These are phyloP conservation scores for Solanum dulcamara DNA, from an alignment of 257 asterid genomes.

Conservation along the genomic window DNA sequence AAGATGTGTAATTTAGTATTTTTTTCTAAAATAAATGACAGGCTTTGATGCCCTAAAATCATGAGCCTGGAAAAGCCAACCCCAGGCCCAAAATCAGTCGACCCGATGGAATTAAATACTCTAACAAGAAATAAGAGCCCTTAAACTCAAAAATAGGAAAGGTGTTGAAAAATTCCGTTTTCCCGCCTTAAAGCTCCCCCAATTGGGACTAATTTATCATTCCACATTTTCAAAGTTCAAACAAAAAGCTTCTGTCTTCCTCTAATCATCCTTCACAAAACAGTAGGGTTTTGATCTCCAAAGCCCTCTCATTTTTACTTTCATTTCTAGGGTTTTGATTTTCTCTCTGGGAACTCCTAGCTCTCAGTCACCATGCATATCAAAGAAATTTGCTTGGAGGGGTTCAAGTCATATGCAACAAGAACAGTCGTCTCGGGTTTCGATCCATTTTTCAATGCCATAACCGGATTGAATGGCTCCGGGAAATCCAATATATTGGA, in stretches of 20 bases:
- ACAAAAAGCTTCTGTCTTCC: background rate
- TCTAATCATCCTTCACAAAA: background rate
- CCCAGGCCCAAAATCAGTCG: background rate
- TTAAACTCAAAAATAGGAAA: background rate
- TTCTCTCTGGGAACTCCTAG: background rate
- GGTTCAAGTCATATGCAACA: conserved; percentile 94
- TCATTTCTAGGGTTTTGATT: background rate
- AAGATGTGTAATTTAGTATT: too few species aligned
- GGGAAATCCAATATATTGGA: conserved; percentile 97
- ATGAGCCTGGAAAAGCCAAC: background rate
- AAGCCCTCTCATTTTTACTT: background rate
- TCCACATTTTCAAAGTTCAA: background rate
- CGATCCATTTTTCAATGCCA: conserved; percentile 91
- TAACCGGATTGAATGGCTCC: conserved; percentile 90
- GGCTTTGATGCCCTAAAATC: too few species aligned
- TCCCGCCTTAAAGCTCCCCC: conserved; percentile 8
- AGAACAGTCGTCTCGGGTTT: conserved; percentile 88
- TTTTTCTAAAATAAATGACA: too few species aligned
- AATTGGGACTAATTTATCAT: background rate
- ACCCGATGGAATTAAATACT: background rate
- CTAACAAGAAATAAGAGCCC: background rate
- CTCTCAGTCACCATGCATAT: conserved; percentile 36
- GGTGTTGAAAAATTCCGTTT: background rate
- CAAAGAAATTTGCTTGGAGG: conserved; percentile 87
- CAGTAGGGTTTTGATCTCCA: background rate